Evolutionary conservation across 805 yeast species (phyloP), one percentile per base, ranked within the genome.

Genomic region (Candida xiaguanensis): DNA sequence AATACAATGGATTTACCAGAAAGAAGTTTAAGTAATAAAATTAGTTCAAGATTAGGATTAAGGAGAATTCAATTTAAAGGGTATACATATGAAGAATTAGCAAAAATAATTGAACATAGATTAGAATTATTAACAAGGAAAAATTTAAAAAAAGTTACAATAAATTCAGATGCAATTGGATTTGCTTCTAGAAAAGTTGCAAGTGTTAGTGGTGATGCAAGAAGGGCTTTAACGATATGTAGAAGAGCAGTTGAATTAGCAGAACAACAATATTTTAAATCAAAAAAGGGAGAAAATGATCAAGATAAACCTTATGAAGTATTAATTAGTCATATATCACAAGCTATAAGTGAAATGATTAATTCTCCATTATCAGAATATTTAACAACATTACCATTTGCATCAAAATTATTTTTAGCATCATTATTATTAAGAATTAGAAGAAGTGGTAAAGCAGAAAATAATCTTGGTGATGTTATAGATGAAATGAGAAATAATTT

Each of bases 1-100:
- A 93, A 93, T 58, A 90, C 97, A 0, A 89, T 93, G 96, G 98
- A 93, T 64, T 65, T 93, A 34, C 98, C 99, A 0, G 99, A 93
- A 56, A 70, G 96, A 38, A 73, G 82, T 36, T 66, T 93, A 28
- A 80, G 93, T 14, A 91, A 88, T 60, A 93, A 93, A 60, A 84
- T 89, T 3, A 83, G 96, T 0, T 87, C 96, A 1, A 77, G 99
- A 48, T 69, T 93, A 42, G 99, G 99, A 1, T 70, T 90, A 26
- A 78, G 85, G 8, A 76, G 98, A 59, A 75, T 91, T 29, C 86
- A 85, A 60, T 93, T 93, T 53, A 78, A 88, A 1, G 96, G 98
- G 3, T 93, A 93, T 57, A 80, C 89, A 0, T 84, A 79, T 55
- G 78, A 76, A 36, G 93, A 93, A 56, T 67, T 93, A 44, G 79